Evolutionary conservation across 208 protist species (phyloP).

Genomic region (Tritrichomonas musculus): DNA sequence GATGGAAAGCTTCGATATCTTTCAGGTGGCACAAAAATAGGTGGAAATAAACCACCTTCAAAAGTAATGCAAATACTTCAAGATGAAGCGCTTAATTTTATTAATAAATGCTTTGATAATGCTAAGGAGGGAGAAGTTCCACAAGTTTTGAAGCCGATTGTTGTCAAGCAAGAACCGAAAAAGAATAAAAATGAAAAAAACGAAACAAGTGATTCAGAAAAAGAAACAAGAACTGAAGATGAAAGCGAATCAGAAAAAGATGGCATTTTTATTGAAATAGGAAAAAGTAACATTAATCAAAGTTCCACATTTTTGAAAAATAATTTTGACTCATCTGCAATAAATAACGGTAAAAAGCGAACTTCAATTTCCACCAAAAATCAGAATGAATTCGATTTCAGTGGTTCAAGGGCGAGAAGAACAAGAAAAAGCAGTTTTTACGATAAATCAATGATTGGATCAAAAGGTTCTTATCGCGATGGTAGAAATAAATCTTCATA

Average conservation of each 20-base stretch:
- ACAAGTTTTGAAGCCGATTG: not conserved
- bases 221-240: not conserved
- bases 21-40: no score
- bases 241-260: not conserved
- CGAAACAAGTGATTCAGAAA: not conserved
- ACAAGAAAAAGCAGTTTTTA: not conserved
- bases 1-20: conserved; percentile 2
- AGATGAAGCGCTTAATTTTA: not conserved
- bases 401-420: not conserved
- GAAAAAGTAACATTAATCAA: no score
- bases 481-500: not conserved
- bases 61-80: not conserved
- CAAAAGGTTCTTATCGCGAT: not conserved
- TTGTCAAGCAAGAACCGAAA: no score
- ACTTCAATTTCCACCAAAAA: no score
- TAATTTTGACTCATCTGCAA: no score
- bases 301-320: no score
- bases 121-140: not conserved
- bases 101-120: not conserved
- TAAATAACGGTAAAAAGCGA: no score
- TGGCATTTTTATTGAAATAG: not conserved
- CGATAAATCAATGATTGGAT: no score
- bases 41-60: not conserved
- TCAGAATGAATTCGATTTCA: no score
- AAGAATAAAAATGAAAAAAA: not conserved